Evolutionary conservation across 2,329 filamentous ascomycete species (phyloP).

Genomic region (Trichoderma lentiforme): DNA sequence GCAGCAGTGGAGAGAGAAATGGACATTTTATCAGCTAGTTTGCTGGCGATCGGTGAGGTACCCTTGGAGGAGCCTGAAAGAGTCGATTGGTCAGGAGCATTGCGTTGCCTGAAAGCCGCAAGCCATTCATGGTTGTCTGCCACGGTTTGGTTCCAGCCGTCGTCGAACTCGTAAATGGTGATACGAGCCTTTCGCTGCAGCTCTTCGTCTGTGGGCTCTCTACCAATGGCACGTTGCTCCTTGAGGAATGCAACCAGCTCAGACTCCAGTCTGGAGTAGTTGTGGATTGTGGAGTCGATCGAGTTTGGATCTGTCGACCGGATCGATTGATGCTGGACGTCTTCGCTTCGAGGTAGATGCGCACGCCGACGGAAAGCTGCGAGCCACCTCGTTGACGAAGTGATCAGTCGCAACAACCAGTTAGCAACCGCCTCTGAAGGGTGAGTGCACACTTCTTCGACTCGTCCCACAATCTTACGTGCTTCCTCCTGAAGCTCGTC

Average conservation of each 20-base stretch:
- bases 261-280: slow-evolving; percentile 52
- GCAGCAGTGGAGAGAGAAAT: not conserved
- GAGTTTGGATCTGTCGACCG: slow-evolving; percentile 52
- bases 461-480: slow-evolving; percentile 54
- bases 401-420: slow-evolving; percentile 54
- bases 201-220: slow-evolving; percentile 51
- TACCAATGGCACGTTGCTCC: slow-evolving; percentile 42
- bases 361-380: slow-evolving; percentile 54
- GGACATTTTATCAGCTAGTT: not conserved
- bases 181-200: slow-evolving; percentile 56
- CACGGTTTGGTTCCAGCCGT: slow-evolving; percentile 62
- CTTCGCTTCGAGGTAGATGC: slow-evolving; percentile 55
- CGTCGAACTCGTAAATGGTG: slow-evolving; percentile 60
- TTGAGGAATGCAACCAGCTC: slow-evolving; percentile 54
- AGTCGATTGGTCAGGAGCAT: slow-evolving; percentile 28
- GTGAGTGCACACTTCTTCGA: slow-evolving; percentile 50
- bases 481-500: slow-evolving; percentile 59
- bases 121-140: slow-evolving; percentile 57
- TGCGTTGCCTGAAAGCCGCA: slow-evolving; percentile 48
- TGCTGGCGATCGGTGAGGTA: not conserved
- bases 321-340: slow-evolving; percentile 46
- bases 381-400: slow-evolving; percentile 52
- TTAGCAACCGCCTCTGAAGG: slow-evolving; percentile 51
- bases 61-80: not conserved
- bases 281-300: slow-evolving; percentile 60